A percentile compares a stretch with the other conserved stretches of the same genome.
These are phyloP conservation scores for Fusarium transvaalense DNA, from an alignment of 2,329 filamentous ascomycete species.

Conservation along the genomic window DNA sequence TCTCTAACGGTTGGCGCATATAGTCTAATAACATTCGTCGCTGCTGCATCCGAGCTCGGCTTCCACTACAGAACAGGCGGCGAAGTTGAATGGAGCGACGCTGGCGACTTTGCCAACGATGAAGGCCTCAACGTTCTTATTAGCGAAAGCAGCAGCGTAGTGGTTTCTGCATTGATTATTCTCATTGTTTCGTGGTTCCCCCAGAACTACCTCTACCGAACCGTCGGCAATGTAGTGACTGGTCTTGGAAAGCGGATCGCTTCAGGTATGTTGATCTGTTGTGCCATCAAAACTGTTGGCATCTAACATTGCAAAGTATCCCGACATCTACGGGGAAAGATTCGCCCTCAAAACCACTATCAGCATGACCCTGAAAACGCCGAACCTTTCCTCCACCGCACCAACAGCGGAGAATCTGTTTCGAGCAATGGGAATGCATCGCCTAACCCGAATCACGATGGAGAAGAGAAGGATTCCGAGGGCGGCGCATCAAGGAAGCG, in stretches of 20 bases:
- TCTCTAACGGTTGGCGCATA: slow-evolving; percentile 20
- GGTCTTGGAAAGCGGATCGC: slow-evolving; percentile 32
- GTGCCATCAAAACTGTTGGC: neutral
- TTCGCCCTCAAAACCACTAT: slow-evolving; percentile 22
- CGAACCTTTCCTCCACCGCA: slow-evolving; percentile 32
- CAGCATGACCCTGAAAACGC: slow-evolving; percentile 38
- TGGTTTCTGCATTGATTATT: slow-evolving; percentile 40
- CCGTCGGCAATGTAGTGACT: slow-evolving; percentile 40
- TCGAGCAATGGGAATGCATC: slow-evolving; percentile 11
- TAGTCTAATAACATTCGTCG: slow-evolving; percentile 47
- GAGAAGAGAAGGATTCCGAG: slow-evolving; percentile 26
- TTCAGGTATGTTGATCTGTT: slow-evolving; percentile 39
- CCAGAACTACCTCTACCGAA: slow-evolving; percentile 41
- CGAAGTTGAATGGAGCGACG: slow-evolving; percentile 51
- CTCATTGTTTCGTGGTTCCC: slow-evolving; percentile 43
- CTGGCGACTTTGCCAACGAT: slow-evolving; percentile 46
- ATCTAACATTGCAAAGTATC: slow-evolving; percentile 30
- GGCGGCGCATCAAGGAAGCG: neutral
- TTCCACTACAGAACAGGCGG: slow-evolving; percentile 51
- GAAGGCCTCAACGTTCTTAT: slow-evolving; percentile 50
- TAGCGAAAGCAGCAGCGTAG: slow-evolving; percentile 46
- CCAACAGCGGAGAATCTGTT: slow-evolving; percentile 16
- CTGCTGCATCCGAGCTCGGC: slow-evolving; percentile 50
- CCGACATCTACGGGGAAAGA: slow-evolving; percentile 29
- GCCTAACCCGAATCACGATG: slow-evolving; percentile 7